Evolutionary conservation across 805 yeast species (phyloP).

Genomic region (Spathaspora hagerdaliae): DNA sequence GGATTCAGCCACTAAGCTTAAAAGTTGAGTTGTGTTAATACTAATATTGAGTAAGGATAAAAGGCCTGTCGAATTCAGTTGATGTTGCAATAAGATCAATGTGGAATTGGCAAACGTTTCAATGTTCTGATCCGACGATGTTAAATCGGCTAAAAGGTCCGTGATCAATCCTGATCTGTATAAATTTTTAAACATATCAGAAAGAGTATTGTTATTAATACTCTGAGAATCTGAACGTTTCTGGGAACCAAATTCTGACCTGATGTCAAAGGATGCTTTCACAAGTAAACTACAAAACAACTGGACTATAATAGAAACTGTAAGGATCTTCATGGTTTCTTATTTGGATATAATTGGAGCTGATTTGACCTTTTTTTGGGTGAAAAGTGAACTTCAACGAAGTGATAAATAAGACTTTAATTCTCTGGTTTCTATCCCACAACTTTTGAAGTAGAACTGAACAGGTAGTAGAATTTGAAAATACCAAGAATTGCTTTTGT

Average conservation of each 20-base stretch:
- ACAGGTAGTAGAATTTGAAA: too few relatives aligned
- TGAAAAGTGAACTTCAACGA: too few relatives aligned
- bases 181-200: background rate
- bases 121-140: conserved; percentile 25
- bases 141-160: conserved; percentile 25
- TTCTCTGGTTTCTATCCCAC: too few relatives aligned
- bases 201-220: background rate
- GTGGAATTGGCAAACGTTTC: conserved; percentile 22
- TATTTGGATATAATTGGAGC: too few relatives aligned
- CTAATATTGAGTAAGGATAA: conserved; percentile 12
- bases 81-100: conserved; percentile 4
- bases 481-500: too few relatives aligned
- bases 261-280: background rate
- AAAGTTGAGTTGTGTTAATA: conserved; percentile 20
- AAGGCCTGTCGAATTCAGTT: background rate
- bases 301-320: background rate
- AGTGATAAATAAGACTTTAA: too few relatives aligned
- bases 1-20: conserved; percentile 16
- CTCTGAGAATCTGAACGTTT: background rate
- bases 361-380: too few relatives aligned
- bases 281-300: background rate
- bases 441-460: too few relatives aligned
- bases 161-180: conserved; percentile 4
- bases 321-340: background rate
- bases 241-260: background rate